Base-by-base conservation (phyloP, 441 rosid species). In the Theobroma grandiflorum region DNA sequence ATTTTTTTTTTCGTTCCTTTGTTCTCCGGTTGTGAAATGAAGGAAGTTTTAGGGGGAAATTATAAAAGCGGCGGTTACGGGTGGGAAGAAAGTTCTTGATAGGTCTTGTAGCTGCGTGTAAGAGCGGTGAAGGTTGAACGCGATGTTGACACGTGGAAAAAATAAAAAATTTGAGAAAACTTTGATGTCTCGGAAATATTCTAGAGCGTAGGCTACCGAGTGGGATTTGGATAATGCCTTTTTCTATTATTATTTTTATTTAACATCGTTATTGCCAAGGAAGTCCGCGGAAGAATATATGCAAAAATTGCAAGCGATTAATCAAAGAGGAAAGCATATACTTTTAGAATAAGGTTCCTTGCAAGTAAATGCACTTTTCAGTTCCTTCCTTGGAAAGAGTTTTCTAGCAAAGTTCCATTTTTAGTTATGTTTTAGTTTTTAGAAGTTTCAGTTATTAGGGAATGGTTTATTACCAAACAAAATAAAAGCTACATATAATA, bases 41-140 rank as follows among this genome's bases (percentile, higher is more conserved):
- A 68, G 15, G 52, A n/a, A 58, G 6, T 4, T 55, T 0, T 9
- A 16, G 5, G 42, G 33, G 49, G 74, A 33, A 2, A 26, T 26
- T 22, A 42, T 43, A 16, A 64, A 12, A 4, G 40, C 26, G n/a
- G 26, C 16, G 22, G 53, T 2, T 6, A 6, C 62, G 11, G 57
- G 47, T 10, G 63, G 52, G 3, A 35, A 50, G 84, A 76, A 79
- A 67, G 63, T 64, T 81, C 85, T 20, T 14, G 91, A 84, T 57
- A 20, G 80, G 33, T 84, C 84, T 65, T 63, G 87, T n/a, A n/a
- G 10, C 0, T 11, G 45, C n/a, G 3, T 1, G 35, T 1, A 12
- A 2, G 8, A 26, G 7, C 14, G 42, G 31, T 63, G 45, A 16
- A 6, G 14, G 53, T 59, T 59, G 14, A 38, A 42, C 3, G 53